Evolutionary conservation across 129 eudicot species (phyloP).

Genomic region (Solidago caesia): DNA sequence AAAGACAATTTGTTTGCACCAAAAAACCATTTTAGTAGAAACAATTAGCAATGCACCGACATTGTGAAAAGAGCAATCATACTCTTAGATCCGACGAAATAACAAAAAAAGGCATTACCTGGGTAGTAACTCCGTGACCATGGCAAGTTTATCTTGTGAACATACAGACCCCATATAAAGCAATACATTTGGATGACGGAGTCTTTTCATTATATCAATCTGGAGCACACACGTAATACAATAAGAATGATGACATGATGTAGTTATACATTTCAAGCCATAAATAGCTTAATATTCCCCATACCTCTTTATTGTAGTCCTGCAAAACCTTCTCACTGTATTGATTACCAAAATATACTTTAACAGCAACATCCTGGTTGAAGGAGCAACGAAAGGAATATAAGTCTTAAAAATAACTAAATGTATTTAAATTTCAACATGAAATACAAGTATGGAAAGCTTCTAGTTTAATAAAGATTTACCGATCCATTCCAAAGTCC

Average conservation of each 20-base stretch:
- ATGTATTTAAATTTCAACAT: not conserved
- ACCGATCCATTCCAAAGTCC: constrained; percentile 96
- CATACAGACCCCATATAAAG: constrained; percentile 89
- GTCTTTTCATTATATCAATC: constrained; percentile 76
- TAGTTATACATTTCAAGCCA: not conserved
- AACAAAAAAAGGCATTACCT: constrained; percentile 44
- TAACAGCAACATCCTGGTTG: constrained; percentile 86
- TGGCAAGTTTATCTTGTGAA: constrained; percentile 74
- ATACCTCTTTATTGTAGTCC: constrained; percentile 75
- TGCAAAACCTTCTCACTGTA: constrained; percentile 60
- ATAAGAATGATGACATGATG: not conserved
- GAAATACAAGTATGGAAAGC: constrained; percentile 20
- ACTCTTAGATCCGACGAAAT: not conserved
- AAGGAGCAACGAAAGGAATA: constrained; percentile 18
- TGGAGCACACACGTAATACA: constrained; percentile 25
- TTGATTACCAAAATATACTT: constrained; percentile 64
- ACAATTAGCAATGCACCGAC: not conserved
- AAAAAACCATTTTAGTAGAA: not conserved
- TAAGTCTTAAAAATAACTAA: constrained; percentile 6
- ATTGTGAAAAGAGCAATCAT: not conserved
- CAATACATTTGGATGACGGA: constrained; percentile 91
- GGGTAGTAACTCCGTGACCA: constrained; percentile 81
- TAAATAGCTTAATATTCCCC: not conserved
- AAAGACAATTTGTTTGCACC: not conserved
- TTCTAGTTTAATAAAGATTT: constrained; percentile 21